Percentiles rank a stretch among this genome's conserved stretches.
Conservation (phyloP, 2,329 filamentous ascomycete species). For the Neopestalotiopsis rosae region DNA sequence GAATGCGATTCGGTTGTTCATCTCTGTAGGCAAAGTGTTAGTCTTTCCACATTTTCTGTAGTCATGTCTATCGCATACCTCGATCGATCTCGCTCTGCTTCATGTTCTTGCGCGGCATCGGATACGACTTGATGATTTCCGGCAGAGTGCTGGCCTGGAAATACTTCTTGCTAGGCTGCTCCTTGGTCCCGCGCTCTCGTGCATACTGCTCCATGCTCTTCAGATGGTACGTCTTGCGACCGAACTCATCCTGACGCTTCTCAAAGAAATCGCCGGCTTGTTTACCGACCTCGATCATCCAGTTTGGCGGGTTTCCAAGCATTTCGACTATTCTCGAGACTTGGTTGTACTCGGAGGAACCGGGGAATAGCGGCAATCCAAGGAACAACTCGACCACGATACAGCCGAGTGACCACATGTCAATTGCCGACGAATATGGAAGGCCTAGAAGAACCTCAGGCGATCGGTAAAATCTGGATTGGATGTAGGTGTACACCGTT, state of each 20-base stretch:
- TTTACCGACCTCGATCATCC: conserved; percentile 99
- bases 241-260: conserved; percentile 89
- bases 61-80: conserved; percentile 63
- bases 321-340: conserved; percentile 97
- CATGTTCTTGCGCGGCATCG: conserved; percentile 99
- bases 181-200: conserved; percentile 92
- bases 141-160: conserved; percentile 93
- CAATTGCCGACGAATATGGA: conserved; percentile 97
- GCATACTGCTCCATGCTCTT: conserved; percentile 99
- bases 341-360: conserved; percentile 98
- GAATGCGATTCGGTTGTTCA: conserved; percentile 96
- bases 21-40: conserved; percentile 66
- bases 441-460: conserved; percentile 94
- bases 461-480: conserved; percentile 96
- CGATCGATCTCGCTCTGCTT: conserved; percentile 94
- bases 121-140: conserved; percentile 96
- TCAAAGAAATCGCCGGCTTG: conserved; percentile 98
- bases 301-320: conserved; percentile 93
- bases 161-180: conserved; percentile 99
- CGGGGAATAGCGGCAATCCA: conserved; percentile 91
- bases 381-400: conserved; percentile 98
- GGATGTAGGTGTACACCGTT: conserved; percentile 98
- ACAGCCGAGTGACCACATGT: conserved; percentile 99
- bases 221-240: conserved; percentile 85
- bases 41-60: conserved; percentile 19